Evolutionary conservation across 2,329 filamentous ascomycete genomes (phyloP), one percentile per base, ranked within the genome.

Genomic region (Didymella glomerata): DNA sequence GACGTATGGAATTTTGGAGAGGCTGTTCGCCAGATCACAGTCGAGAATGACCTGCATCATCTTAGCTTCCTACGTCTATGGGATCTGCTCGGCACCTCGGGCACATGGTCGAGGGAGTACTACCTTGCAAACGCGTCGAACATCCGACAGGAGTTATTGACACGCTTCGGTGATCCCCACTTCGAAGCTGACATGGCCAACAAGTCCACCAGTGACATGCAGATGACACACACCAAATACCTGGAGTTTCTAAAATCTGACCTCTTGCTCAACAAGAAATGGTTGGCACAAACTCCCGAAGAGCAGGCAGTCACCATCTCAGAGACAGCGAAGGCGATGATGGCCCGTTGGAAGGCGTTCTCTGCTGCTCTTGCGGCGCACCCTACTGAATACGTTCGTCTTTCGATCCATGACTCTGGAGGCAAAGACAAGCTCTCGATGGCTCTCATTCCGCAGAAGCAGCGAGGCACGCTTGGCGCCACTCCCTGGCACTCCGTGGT

Each of bases 1-100:
- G 76, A 73, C 5, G 77, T 80, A 1, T 81, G 78, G 77, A 72
- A 76, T 67, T 81, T 46, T 69, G 73, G 61, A 9, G 58, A 62
- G 36, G 60, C 57, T 2, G 62, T 67, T 14, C 62, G 65, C 24
- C 54, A 65, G 22, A 57, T 69, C 7, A 57, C 67, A 10, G 41
- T 51, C 20, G 52, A 62, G 3, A 62, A 69, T 42, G 54, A 57
- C n/a, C 61, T 66, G 36, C 46, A 55, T 68, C 57, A 70, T 36
- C 46, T 69, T 16, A 62, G 61, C 51, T 69, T 68, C 32, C 25
- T 67, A 6, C 64, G 65, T 24, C 58, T 68, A 10, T 65, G 64
- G 62, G 65, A 68, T 32, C 47, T 69, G 5, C 62, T 69, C 25
- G 59, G 52, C 28, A 62, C 63, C 13, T 54, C 62, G 10, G 66